Base-by-base conservation (phyloP, 352 stramenopile species). In the Phytopythium delawarense region DNA sequence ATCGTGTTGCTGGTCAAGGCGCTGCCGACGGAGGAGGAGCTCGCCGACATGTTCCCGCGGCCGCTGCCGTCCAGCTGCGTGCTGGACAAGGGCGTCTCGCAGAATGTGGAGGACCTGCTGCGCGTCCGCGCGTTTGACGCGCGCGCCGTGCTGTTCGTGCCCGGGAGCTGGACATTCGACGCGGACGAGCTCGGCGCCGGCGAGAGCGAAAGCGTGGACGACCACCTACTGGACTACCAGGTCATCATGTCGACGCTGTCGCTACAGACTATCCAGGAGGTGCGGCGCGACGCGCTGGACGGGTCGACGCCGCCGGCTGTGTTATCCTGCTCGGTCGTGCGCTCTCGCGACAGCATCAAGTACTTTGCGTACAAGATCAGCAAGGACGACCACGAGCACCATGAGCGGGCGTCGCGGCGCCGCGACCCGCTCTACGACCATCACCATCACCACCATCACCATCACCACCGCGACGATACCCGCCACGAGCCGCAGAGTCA, bases 191-290 rank as follows among this genome's bases (percentile, higher is more conserved):
- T 46, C 13, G 39, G 39, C 45, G 57, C 72, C 30, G 60, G 62
- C 39, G 9, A 59, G 25, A 63, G 80, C 18, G 70, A 70, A 32
- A 75, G 58, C n/a, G 60, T 79, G 20, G 70, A 66, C 20, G 66
- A 76, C 37, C 75, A 87, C 21, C 63, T 89, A 25, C 57, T 84
- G 4, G 79, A 89, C 57, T 89, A 89, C 59, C 74, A 84, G 57
- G 78, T 88, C 40, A 84, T 87, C 65, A 82, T 85, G 76, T 87
- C 80, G 16, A 84, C 76, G 15, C 49, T 87, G 20, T 78, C 78
- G 28, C 61, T 83, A 7, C 75, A 72, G 12, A 81, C 73, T 0
- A 68, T 78, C 25, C 64, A 81, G 51, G 59, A 72, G 7, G 62
- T 81, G 25, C 64, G 84, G 30, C 59, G 59, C 32, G 65, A 84